A percentile compares a stretch with the other conserved stretches of the same genome.
Conservation (phyloP, 176 grass and related monocot genomes). For the Zoysia japonica region DNA sequence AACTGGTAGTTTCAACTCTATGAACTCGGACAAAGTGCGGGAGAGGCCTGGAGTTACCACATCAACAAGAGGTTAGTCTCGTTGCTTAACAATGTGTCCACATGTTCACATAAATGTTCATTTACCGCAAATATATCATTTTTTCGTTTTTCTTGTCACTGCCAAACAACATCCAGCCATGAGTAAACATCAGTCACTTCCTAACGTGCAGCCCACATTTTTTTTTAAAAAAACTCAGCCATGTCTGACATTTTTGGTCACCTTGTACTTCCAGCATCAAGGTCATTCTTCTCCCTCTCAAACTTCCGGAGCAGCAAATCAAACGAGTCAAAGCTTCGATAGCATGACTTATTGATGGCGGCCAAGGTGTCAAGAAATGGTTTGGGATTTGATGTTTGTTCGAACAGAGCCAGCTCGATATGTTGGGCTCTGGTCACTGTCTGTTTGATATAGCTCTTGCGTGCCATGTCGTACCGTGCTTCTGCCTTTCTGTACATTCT, state of each 20-base stretch:
- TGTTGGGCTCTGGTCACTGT: conserved; percentile 40
- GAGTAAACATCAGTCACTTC: neutral
- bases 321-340: conserved; percentile 82
- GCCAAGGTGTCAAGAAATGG: conserved; percentile 57
- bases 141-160: too few species aligned
- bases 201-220: neutral
- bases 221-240: neutral
- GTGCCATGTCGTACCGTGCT: conserved; percentile 7
- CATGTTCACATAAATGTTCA: neutral
- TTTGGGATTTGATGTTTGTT: conserved; percentile 64
- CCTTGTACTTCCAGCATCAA: conserved; percentile 63
- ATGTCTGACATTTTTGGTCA: conserved; percentile 10
- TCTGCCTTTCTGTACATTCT: conserved; percentile 45
- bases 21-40: conserved; percentile 54
- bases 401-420: conserved; percentile 42
- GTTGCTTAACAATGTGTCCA: neutral
- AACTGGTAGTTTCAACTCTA: conserved; percentile 50
- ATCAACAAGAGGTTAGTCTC: conserved; percentile 72
- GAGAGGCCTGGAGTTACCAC: conserved; percentile 56
- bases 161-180: neutral
- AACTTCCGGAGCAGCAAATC: conserved; percentile 99
- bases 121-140: conserved; percentile 16
- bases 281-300: conserved; percentile 98
- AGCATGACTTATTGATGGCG: conserved; percentile 31
- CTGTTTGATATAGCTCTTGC: conserved; percentile 36